These are phyloP conservation scores for Capsella rubella DNA, from an alignment of 441 rosid species.

Conservation along the genomic window DNA sequence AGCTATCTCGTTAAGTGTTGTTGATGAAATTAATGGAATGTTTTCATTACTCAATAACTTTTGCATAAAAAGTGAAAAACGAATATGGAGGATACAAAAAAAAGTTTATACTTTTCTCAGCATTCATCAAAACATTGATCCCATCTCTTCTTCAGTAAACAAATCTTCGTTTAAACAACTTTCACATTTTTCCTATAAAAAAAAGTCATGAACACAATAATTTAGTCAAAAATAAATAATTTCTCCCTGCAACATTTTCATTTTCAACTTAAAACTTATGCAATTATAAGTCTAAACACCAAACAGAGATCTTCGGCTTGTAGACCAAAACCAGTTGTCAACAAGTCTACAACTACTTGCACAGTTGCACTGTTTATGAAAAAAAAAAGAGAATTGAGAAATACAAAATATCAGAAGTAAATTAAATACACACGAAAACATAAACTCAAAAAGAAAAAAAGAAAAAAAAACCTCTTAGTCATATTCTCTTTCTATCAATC, in stretches of 20 bases:
- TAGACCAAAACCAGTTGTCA: conserved; percentile 40
- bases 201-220: too few species aligned
- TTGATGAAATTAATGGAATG: background rate
- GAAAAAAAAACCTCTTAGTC: background rate
- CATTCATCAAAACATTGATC: background rate
- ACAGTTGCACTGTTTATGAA: conserved; percentile 36
- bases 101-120: conserved; percentile 11
- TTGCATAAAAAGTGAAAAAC: conserved; percentile 17
- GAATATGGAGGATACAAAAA: conserved; percentile 19
- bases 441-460: background rate
- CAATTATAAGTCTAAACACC: conserved; percentile 23
- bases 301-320: conserved; percentile 36
- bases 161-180: background rate
- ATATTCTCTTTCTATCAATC: conserved; percentile 11
- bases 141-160: background rate
- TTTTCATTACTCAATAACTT: conserved; percentile 25
- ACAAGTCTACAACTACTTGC: conserved; percentile 40
- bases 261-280: conserved; percentile 5
- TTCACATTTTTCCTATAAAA: background rate
- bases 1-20: background rate
- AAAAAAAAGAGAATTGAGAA: background rate
- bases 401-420: conserved; percentile 21
- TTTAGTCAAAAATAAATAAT: background rate
- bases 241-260: background rate
- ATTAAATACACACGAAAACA: conserved; percentile 27